These are phyloP conservation scores for Sonneratia caseolaris DNA, from an alignment of 345 rosid genomes.

Conservation along the genomic window DNA sequence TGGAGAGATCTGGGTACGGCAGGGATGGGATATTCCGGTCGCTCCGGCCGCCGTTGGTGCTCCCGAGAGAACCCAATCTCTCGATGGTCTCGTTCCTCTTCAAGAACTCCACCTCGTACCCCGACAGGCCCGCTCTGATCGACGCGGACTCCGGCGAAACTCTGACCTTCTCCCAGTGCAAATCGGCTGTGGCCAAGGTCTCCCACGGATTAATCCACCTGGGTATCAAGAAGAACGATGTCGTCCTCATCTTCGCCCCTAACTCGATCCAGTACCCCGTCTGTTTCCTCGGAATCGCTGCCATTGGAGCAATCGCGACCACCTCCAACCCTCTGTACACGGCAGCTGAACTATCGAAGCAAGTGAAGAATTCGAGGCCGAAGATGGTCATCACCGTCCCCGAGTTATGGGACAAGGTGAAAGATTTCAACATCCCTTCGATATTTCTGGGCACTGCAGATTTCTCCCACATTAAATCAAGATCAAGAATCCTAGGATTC, in stretches of 20 bases:
- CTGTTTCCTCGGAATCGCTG: constrained; percentile 57
- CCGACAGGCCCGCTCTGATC: constrained; percentile 50
- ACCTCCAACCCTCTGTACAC: constrained; percentile 79
- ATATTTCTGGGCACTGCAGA: constrained; percentile 42
- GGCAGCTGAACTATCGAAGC: constrained; percentile 49
- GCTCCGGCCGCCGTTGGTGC: constrained; percentile 39
- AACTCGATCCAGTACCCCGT: constrained; percentile 67
- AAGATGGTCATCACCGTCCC: constrained; percentile 53
- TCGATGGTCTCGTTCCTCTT: constrained; percentile 56
- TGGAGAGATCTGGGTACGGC: constrained; percentile 88
- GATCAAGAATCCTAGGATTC: constrained; percentile 27
- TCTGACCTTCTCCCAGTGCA: constrained; percentile 50
- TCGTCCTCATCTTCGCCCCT: constrained; percentile 61
- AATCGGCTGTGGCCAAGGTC: constrained; percentile 46
- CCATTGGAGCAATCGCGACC: constrained; percentile 65
- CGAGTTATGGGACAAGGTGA: constrained; percentile 51
- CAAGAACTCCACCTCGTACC: constrained; percentile 43
- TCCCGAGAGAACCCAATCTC: constrained; percentile 56
- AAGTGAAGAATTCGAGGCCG: constrained; percentile 56
- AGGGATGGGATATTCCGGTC: constrained; percentile 78
- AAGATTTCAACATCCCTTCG: constrained; percentile 45
- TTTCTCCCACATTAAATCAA: constrained; percentile 10
- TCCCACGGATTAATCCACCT: constrained; percentile 54
- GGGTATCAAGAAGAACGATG: constrained; percentile 59
- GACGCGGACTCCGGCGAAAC: constrained; percentile 52